phyloP scores from a whole-genome alignment of 306 rosid species.

The Cicer judaicum region DNA sequence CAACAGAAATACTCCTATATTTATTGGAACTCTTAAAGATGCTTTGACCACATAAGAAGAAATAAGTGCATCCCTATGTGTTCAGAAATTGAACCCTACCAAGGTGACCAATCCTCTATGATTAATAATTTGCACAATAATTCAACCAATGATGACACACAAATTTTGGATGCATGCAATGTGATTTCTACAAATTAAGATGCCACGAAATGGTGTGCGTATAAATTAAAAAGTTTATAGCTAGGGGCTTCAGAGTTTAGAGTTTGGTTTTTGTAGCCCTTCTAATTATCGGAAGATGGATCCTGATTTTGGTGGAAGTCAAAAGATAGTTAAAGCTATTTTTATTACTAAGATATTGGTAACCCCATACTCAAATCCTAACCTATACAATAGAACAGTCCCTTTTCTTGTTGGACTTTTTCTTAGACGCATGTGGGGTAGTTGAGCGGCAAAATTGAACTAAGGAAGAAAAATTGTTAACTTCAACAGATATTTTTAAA shows the following conservation, averaged over 20 bases:
- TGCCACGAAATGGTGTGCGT: neutral
- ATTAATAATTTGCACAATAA: neutral
- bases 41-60: slow-evolving; percentile 45
- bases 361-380: neutral
- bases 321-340: neutral
- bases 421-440: neutral
- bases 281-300: neutral
- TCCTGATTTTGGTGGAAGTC: neutral
- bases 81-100: slow-evolving; percentile 52
- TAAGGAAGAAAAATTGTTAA: too few relatives aligned
- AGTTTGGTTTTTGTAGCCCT: neutral
- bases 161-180: neutral
- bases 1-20: slow-evolving; percentile 32
- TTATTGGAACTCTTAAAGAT: slow-evolving; percentile 51
- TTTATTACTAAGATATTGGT: neutral
- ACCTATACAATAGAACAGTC: neutral
- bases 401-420: neutral
- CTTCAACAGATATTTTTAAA: too few relatives aligned
- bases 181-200: neutral
- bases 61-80: slow-evolving; percentile 4
- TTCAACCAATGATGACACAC: neutral
- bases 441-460: neutral
- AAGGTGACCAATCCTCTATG: slow-evolving; percentile 24
- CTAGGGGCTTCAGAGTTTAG: neutral
- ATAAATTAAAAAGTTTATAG: neutral